Conservation (phyloP, 208 protist genomes). For the Trichomonas vaginalis region DNA sequence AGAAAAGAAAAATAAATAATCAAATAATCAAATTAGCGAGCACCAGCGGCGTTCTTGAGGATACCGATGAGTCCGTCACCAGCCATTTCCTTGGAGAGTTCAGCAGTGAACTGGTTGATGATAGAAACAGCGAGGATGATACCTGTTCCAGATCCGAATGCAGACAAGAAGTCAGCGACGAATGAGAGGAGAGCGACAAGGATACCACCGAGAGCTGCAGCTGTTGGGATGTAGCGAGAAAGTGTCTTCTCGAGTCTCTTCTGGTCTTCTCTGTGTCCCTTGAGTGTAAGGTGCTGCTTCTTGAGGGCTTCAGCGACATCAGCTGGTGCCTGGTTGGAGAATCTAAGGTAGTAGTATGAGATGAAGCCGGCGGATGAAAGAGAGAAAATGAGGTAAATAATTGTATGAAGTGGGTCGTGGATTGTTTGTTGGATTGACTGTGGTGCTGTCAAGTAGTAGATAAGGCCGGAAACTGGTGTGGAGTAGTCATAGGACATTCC, state of each 20-base stretch:
- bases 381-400: neutral
- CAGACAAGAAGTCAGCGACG: conserved; percentile 91
- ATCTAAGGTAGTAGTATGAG: neutral
- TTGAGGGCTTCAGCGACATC: neutral
- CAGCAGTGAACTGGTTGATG: conserved; percentile 98
- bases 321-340: neutral
- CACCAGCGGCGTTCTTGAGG: neutral
- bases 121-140: conserved; percentile 98
- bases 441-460: neutral
- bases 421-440: neutral
- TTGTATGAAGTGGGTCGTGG: neutral
- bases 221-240: conserved; percentile 77
- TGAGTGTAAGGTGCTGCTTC: conserved; percentile 8
- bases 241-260: neutral
- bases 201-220: conserved; percentile 94
- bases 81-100: conserved; percentile 79
- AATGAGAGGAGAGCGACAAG: conserved; percentile 96
- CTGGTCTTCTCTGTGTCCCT: neutral
- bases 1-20: neutral
- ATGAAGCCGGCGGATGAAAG: neutral
- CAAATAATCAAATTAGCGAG: neutral
- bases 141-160: conserved; percentile 85
- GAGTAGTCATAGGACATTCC: neutral
- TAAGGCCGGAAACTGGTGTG: neutral
- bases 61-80: neutral